Evolutionary conservation across 495 filamentous ascomycete species (phyloP), one percentile per base, ranked within the genome.

Genomic region (Xylaria cubensis): DNA sequence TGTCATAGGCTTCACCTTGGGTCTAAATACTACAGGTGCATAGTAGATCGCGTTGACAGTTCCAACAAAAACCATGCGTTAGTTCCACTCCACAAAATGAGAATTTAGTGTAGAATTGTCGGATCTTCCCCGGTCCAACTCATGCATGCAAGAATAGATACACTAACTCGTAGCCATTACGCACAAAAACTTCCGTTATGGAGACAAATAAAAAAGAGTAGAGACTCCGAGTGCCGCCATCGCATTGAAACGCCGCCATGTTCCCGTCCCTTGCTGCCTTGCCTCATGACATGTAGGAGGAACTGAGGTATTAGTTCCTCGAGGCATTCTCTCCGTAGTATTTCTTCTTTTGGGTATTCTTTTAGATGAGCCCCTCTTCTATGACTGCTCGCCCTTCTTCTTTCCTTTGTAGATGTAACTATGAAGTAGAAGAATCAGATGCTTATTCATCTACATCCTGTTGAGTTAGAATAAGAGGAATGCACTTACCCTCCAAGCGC

Each of bases 401-500:
- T 41, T 53, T 8, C 58, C 58, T 26, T 63, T 63, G 44, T 70
- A 70, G 34, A 70, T 10, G 26, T 70, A 70, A 24, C 67, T 70
- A 17, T n/a, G 13, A 1, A 17, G 21, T 10, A 6, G 15, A 36
- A 39, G 19, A 7, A 71, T 64, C 56, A 51, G 64, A 12, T 10
- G 36, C 53, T 34, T 32, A 34, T 65, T 4, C 32, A 12, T 39
- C 5, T 12, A 32, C 48, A 24, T 34, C 50, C 6, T 32, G 39
- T 36, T 2, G 0, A 21, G n/a, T 1, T 1, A 48, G 17, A 44
- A n/a, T 4, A 13, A 48, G 12, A 64, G 39, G 58, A 48, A 42
- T 50, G 53, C 42, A 69, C 82, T 71, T 74, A 85, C 81, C 77
- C 64, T 32, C 80, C 80, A n/a, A 86, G 74, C 7, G 83, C 71